Conservation (phyloP, 2,329 filamentous ascomycete species). For the Macrophomina tecta region DNA sequence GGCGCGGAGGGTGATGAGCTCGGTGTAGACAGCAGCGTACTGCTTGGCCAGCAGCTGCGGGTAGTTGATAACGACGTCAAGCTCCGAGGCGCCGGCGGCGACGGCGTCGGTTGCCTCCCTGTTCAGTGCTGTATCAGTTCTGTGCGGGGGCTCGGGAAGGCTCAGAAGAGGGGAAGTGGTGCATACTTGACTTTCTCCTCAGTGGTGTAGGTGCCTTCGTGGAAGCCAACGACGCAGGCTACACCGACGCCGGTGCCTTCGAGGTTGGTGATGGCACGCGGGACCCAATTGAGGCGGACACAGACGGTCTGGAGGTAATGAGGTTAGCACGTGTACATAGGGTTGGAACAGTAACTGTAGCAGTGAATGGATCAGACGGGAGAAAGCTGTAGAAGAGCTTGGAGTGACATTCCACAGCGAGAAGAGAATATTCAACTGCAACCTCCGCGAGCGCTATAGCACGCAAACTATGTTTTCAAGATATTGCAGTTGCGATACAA, state of each 20-base stretch:
- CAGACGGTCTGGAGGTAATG: constrained; percentile 59
- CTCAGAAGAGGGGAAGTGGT: background rate
- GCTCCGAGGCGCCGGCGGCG: constrained; percentile 58
- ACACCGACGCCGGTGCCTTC: constrained; percentile 56
- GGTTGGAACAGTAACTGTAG: background rate
- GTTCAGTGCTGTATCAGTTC: background rate
- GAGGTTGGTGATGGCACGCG: constrained; percentile 56
- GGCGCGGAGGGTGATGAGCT: constrained; percentile 59
- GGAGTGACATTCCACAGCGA: no score
- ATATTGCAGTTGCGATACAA: no score
- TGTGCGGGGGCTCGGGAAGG: background rate
- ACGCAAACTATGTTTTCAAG: no score
- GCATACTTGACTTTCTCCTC: constrained; percentile 53
- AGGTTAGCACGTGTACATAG: background rate
- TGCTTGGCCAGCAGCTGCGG: constrained; percentile 46
- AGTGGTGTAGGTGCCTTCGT: constrained; percentile 62
- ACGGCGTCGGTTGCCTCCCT: constrained; percentile 58
- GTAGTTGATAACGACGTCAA: constrained; percentile 66
- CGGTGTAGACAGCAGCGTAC: constrained; percentile 54
- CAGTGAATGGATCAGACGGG: background rate
- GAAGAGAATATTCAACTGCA: no score
- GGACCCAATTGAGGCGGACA: constrained; percentile 61
- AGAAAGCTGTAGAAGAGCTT: background rate
- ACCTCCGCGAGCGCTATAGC: no score
- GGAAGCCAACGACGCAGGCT: constrained; percentile 66